Evolutionary conservation across 495 filamentous ascomycete species (phyloP).

Genomic region (Aspergillus heteromorphus): DNA sequence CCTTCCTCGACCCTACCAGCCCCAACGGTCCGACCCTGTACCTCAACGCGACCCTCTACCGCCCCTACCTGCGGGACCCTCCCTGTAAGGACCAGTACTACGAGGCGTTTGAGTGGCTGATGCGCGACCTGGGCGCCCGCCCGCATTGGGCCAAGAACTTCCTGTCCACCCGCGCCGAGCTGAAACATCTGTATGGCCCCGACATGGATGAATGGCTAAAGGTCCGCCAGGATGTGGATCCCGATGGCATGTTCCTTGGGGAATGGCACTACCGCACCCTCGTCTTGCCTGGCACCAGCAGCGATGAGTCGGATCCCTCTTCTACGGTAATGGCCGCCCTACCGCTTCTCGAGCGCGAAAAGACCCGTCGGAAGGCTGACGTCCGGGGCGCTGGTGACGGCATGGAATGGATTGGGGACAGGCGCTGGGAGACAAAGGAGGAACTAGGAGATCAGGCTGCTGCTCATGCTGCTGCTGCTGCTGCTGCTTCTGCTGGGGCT

Average conservation of each 20-base stretch:
- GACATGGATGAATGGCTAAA: slow-evolving; percentile 59
- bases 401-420: slow-evolving; percentile 51
- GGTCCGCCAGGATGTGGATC: slow-evolving; percentile 71
- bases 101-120: slow-evolving; percentile 90
- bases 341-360: slow-evolving; percentile 44
- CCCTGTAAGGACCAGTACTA: slow-evolving; percentile 78
- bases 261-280: slow-evolving; percentile 79
- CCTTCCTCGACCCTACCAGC: slow-evolving; percentile 72
- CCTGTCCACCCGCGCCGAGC: slow-evolving; percentile 44
- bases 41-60: slow-evolving; percentile 92
- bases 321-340: slow-evolving; percentile 15
- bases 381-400: slow-evolving; percentile 42
- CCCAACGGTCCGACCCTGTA: slow-evolving; percentile 75
- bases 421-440: slow-evolving; percentile 21
- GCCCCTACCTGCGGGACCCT: slow-evolving; percentile 79
- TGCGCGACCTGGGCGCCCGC: slow-evolving; percentile 82
- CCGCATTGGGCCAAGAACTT: slow-evolving; percentile 99
- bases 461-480: no score
- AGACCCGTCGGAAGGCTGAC: slow-evolving; percentile 23
- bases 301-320: slow-evolving; percentile 10
- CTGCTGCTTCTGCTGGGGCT: no score
- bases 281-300: slow-evolving; percentile 35
- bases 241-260: slow-evolving; percentile 85
- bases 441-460: slow-evolving; percentile 17
- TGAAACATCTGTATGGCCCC: slow-evolving; percentile 44